Conservation (phyloP, 148 eudicot species). For the Euryodendron excelsum region DNA sequence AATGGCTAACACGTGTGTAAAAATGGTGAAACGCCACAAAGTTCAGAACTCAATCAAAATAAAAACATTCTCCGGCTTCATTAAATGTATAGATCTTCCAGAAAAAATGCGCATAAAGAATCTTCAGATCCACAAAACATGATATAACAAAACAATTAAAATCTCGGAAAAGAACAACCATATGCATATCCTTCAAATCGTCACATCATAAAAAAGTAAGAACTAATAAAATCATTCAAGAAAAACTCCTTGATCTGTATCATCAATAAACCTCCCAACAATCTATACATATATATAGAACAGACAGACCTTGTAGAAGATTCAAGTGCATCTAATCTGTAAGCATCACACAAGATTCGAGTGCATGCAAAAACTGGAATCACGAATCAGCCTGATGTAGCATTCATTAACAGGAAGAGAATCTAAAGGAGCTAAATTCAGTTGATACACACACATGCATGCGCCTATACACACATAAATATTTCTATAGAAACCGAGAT, state of each 20-base stretch:
- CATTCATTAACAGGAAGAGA: neutral
- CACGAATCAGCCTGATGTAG: neutral
- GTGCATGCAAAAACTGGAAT: slow-evolving; percentile 10
- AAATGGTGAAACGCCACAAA: neutral
- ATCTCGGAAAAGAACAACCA: neutral
- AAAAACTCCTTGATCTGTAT: neutral
- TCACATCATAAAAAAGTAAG: neutral
- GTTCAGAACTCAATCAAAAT: neutral
- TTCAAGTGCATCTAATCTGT: neutral
- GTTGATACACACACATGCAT: neutral
- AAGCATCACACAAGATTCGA: neutral
- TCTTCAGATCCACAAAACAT: slow-evolving; percentile 2
- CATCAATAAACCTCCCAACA: neutral
- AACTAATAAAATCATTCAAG: neutral
- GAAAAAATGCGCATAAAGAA: neutral
- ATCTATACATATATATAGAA: neutral
- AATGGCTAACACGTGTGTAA: neutral
- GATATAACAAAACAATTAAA: neutral
- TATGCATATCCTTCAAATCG: neutral
- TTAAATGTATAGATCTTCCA: neutral
- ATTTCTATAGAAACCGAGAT: no score
- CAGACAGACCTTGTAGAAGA: neutral
- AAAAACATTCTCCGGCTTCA: neutral
- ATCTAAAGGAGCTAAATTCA: slow-evolving; percentile 3
- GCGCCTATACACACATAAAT: neutral